Conservation (phyloP, 768 basidiomycete species). For the Suillus clintonianus region DNA sequence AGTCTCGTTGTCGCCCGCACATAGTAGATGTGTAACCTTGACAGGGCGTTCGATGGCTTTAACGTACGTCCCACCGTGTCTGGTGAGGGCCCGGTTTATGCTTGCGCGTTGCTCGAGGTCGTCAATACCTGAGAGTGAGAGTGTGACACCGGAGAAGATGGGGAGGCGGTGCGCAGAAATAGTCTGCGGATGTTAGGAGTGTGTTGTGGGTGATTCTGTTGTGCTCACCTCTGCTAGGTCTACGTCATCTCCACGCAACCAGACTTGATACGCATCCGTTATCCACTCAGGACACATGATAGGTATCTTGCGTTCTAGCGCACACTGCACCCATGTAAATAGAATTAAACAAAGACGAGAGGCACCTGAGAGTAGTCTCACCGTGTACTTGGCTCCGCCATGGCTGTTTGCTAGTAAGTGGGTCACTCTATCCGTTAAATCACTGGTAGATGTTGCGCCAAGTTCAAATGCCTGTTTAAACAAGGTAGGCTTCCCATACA, state of each 20-base stretch:
- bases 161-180: slow-evolving; percentile 63
- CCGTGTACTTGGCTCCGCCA: slow-evolving; percentile 83
- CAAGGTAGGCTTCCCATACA: slow-evolving; percentile 53
- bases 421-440: slow-evolving; percentile 85
- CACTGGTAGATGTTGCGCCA: slow-evolving; percentile 66
- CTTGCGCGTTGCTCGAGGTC: slow-evolving; percentile 59
- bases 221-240: slow-evolving; percentile 58
- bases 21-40: slow-evolving; percentile 83
- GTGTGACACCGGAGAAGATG: slow-evolving; percentile 66
- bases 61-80: slow-evolving; percentile 67
- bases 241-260: slow-evolving; percentile 82
- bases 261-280: slow-evolving; percentile 63
- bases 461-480: slow-evolving; percentile 81
- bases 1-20: slow-evolving; percentile 63
- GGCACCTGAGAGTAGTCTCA: slow-evolving; percentile 32
- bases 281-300: slow-evolving; percentile 84
- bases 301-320: slow-evolving; percentile 76
- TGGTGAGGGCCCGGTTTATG: slow-evolving; percentile 61
- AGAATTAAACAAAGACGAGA: slow-evolving; percentile 6
- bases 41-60: slow-evolving; percentile 79
- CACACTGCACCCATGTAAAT: slow-evolving; percentile 54
- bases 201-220: too few species aligned
- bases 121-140: slow-evolving; percentile 78
- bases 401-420: slow-evolving; percentile 84
- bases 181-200: slow-evolving; percentile 42